Percentiles rank a stretch among this genome's conserved stretches.
phyloP scores from a whole-genome alignment of 495 filamentous ascomycete genomes.

The Neurospora africana region DNA sequence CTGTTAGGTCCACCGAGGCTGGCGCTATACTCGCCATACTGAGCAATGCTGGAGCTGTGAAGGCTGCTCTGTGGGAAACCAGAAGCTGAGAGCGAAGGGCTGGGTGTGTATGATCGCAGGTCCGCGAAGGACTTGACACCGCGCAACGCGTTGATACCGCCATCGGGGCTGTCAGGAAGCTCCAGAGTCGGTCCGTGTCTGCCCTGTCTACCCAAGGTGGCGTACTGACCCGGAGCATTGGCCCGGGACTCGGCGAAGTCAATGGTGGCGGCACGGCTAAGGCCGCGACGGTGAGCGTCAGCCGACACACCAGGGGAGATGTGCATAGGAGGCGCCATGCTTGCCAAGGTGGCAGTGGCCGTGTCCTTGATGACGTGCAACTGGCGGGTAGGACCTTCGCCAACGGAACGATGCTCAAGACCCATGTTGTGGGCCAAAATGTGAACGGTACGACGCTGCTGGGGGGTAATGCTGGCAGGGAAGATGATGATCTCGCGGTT shows the following conservation, averaged over 20 bases:
- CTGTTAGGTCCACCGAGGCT: conserved; percentile 27
- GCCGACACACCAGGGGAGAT: conserved; percentile 53
- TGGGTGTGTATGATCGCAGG: conserved; percentile 87
- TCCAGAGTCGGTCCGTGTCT: conserved; percentile 59
- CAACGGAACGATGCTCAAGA: conserved; percentile 78
- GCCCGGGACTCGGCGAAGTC: conserved; percentile 88
- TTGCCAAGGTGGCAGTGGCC: conserved; percentile 16
- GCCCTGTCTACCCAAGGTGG: conserved; percentile 63
- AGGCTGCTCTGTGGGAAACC: conserved; percentile 26
- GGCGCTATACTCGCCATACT: conserved; percentile 36
- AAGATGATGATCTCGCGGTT: conserved; percentile 73
- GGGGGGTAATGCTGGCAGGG: conserved; percentile 64
- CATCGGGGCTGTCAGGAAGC: conserved; percentile 71
- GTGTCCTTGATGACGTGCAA: conserved; percentile 73
- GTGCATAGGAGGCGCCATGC: conserved; percentile 29
- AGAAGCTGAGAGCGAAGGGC: conserved; percentile 74
- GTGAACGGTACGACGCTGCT: conserved; percentile 81
- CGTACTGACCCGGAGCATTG: conserved; percentile 55
- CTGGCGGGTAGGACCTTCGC: conserved; percentile 73
- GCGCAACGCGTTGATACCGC: conserved; percentile 46
- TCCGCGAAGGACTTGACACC: conserved; percentile 96
- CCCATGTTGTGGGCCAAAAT: conserved; percentile 93
- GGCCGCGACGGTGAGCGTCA: conserved; percentile 65
- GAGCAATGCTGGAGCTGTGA: conserved; percentile 53
- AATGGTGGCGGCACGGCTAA: conserved; percentile 94